Conservation (phyloP, 441 rosid genomes). For the Euphorbia schlechtendalii region DNA sequence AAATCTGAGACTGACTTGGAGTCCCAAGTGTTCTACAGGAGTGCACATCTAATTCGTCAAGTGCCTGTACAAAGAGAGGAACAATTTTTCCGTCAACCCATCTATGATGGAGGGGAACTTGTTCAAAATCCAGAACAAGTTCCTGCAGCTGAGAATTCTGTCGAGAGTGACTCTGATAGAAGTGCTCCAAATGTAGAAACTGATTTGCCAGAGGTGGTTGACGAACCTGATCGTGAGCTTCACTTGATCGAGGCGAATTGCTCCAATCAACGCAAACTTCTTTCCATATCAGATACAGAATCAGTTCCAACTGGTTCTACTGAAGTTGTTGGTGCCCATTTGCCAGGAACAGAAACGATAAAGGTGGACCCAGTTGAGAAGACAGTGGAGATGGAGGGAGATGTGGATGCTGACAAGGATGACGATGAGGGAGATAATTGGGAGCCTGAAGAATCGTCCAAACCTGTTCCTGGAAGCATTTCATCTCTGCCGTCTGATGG, state of each 20-base stretch:
- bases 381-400: conserved; percentile 43
- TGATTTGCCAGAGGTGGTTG: conserved; percentile 48
- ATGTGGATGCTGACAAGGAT: conserved; percentile 43
- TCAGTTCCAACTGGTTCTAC: conserved; percentile 23
- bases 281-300: conserved; percentile 16
- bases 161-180: conserved; percentile 34
- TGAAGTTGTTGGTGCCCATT: conserved; percentile 36
- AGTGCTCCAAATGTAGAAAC: conserved; percentile 33
- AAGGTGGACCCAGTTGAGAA: conserved; percentile 45
- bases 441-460: conserved; percentile 61
- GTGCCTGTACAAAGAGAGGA: conserved; percentile 36
- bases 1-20: conserved; percentile 62
- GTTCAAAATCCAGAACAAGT: conserved; percentile 31
- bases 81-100: conserved; percentile 30
- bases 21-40: conserved; percentile 45
- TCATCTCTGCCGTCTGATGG: conserved; percentile 52
- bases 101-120: conserved; percentile 30
- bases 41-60: too few relatives aligned
- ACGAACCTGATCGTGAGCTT: conserved; percentile 50
- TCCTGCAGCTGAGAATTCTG: conserved; percentile 25
- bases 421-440: conserved; percentile 53
- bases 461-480: conserved; percentile 42
- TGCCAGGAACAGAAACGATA: conserved; percentile 29
- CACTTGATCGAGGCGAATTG: conserved; percentile 35
- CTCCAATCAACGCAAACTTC: conserved; percentile 34